These are phyloP conservation scores for Larix sibirica DNA, from an alignment of 83 land plant species.

Conservation along the genomic window DNA sequence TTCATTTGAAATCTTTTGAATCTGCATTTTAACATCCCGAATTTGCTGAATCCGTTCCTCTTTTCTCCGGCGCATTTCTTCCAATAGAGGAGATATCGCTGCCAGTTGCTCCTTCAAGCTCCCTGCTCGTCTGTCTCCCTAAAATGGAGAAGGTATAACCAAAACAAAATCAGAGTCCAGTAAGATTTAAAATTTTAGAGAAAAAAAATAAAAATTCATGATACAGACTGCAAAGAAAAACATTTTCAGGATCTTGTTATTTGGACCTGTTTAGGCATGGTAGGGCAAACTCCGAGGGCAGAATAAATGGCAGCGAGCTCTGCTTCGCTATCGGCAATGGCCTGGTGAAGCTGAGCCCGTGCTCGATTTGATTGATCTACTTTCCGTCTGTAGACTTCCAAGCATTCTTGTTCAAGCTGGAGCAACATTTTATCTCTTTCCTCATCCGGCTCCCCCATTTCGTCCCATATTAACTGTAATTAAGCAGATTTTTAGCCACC, in stretches of 20 bases:
- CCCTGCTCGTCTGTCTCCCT: conserved; percentile 40
- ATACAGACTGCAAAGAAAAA: not conserved
- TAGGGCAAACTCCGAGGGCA: conserved; percentile 72
- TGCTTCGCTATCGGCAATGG: conserved; percentile 75
- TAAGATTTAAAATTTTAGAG: not conserved
- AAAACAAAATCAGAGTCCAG: not conserved
- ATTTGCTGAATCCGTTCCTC: conserved; percentile 47
- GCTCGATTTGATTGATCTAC: conserved; percentile 68
- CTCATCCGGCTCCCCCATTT: conserved; percentile 71
- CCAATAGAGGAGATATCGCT: conserved; percentile 45
- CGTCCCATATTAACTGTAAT: conserved; percentile 78
- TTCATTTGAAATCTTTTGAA: conserved; percentile 45
- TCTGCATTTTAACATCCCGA: conserved; percentile 48
- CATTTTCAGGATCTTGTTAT: not conserved
- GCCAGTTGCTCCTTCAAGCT: conserved; percentile 59
- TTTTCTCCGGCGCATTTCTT: conserved; percentile 64
- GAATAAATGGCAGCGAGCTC: conserved; percentile 72
- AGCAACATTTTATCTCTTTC: conserved; percentile 78
- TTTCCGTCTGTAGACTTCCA: conserved; percentile 81
- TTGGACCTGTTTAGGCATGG: conserved; percentile 62
- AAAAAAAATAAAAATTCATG: not conserved
- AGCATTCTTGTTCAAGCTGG: conserved; percentile 74
- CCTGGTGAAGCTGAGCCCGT: conserved; percentile 63
- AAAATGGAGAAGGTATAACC: not conserved
- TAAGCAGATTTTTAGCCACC: not conserved